phyloP scores from a whole-genome alignment of 345 rosid species.

The Sisymbrium irio region DNA sequence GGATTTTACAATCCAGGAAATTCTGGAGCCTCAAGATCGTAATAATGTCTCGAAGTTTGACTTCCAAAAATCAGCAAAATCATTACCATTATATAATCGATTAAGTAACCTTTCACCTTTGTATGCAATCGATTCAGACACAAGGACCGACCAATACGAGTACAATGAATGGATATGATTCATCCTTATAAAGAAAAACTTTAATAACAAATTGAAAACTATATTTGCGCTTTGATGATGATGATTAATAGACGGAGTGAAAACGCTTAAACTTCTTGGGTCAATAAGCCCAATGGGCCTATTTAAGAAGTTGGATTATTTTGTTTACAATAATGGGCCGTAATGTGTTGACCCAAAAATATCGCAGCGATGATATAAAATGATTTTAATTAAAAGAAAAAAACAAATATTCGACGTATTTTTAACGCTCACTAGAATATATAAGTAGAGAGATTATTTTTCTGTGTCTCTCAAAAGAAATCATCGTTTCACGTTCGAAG shows the following conservation, averaged over 20 bases:
- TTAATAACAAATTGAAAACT: not conserved
- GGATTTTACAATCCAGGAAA: not conserved
- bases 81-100: constrained; percentile 5
- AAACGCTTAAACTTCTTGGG: not conserved
- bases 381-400: not conserved
- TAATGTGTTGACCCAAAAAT: not conserved
- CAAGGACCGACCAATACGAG: constrained; percentile 21
- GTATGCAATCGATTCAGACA: constrained; percentile 28
- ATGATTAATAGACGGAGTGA: not conserved
- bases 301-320: not conserved
- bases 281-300: not conserved
- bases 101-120: not conserved
- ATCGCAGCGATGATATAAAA: not conserved
- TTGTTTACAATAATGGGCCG: constrained; percentile 8
- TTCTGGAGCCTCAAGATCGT: constrained; percentile 22
- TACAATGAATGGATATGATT: constrained; percentile 15
- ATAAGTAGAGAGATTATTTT: constrained; percentile 9
- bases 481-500: constrained; percentile 20
- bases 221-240: not conserved
- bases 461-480: not conserved
- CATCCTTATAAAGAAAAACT: not conserved
- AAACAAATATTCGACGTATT: constrained; percentile 34
- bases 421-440: constrained; percentile 29
- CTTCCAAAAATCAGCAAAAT: not conserved
- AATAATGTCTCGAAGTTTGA: constrained; percentile 20